These are phyloP conservation scores for Nakazawaea peltata DNA, from an alignment of 805 yeast genomes.

Conservation along the genomic window DNA sequence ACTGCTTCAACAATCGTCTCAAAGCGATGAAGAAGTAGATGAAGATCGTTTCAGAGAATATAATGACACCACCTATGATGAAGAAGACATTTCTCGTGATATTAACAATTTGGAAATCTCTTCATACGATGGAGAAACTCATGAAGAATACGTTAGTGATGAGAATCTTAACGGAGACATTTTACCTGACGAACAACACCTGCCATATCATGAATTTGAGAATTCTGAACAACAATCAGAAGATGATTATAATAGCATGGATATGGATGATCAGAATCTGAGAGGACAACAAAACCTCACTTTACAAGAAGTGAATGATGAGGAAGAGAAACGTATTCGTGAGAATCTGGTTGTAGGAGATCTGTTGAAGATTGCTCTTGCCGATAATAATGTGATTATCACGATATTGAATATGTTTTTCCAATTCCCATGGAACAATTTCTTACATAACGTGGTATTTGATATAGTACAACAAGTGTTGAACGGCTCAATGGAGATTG, in stretches of 20 bases:
- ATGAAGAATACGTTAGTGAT: not conserved
- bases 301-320: too few species aligned
- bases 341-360: conserved; percentile 77
- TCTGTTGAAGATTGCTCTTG: conserved; percentile 69
- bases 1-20: conserved; percentile 10
- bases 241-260: conserved; percentile 13
- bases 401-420: conserved; percentile 71
- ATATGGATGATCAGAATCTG: conserved; percentile 17
- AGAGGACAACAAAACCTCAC: conserved; percentile 2
- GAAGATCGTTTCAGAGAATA: conserved; percentile 9
- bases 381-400: conserved; percentile 63
- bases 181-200: not conserved
- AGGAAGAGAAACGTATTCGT: conserved; percentile 29
- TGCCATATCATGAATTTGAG: not conserved
- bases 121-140: conserved; percentile 14
- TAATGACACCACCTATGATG: conserved; percentile 10
- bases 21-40: conserved; percentile 8
- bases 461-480: conserved; percentile 93
- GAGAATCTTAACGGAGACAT: not conserved
- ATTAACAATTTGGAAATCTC: conserved; percentile 22
- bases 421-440: conserved; percentile 92
- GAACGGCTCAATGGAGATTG: conserved; percentile 78
- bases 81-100: conserved; percentile 26
- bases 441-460: conserved; percentile 93
- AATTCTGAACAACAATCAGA: conserved; percentile 13